phyloP scores from a whole-genome alignment of 441 rosid species.

The Populus trichocarpa region DNA sequence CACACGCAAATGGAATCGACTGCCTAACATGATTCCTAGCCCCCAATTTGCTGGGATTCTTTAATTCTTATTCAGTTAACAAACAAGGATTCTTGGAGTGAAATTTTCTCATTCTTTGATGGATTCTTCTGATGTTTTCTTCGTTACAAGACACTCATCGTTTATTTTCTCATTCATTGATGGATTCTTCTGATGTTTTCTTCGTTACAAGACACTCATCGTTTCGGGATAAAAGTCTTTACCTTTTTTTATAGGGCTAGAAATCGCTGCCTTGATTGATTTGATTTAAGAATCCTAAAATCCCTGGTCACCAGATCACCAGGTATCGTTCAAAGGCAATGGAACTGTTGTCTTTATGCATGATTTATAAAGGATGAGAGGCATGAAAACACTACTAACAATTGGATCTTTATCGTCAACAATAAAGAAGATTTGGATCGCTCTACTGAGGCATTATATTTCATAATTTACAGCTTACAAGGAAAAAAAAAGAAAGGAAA shows the following conservation, averaged over 20 bases:
- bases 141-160: too few relatives aligned
- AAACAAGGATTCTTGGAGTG: slow-evolving; percentile 3
- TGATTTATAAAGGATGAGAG: neutral
- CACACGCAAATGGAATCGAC: slow-evolving; percentile 18
- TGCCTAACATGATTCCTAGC: slow-evolving; percentile 13
- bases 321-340: too few relatives aligned
- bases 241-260: neutral
- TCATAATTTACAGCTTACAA: neutral
- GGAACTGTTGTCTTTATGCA: neutral
- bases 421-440: neutral
- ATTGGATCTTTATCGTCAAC: too few relatives aligned
- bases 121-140: neutral
- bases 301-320: neutral
- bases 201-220: neutral
- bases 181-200: slow-evolving; percentile 9
- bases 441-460: neutral
- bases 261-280: slow-evolving; percentile 1
- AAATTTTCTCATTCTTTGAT: neutral
- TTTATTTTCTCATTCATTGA: neutral
- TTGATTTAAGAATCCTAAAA: neutral
- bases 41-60: slow-evolving; percentile 38
- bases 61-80: slow-evolving; percentile 18
- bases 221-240: neutral
- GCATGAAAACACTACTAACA: neutral
- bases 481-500: too few relatives aligned